phyloP scores from a whole-genome alignment of 768 basidiomycete genomes.

The Serpula lacrymans region DNA sequence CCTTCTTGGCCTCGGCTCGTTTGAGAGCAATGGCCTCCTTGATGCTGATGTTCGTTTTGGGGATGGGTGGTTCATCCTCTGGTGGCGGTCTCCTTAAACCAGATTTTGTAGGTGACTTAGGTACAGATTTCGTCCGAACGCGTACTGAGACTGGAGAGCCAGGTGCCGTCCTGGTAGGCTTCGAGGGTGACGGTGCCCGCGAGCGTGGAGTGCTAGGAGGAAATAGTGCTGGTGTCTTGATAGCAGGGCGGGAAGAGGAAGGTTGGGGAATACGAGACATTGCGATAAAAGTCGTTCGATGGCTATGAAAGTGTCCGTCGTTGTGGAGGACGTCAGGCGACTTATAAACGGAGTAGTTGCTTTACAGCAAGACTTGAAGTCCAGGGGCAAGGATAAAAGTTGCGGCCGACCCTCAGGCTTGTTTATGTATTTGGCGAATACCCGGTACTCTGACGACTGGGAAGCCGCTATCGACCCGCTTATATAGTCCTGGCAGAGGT shows the following conservation, averaged over 20 bases:
- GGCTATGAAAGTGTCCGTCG: too few relatives aligned
- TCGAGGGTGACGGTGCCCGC: conserved; percentile 27
- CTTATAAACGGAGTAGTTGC: too few relatives aligned
- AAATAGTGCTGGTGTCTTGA: conserved; percentile 21
- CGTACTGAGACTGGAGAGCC: conserved; percentile 28
- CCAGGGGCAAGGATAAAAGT: too few relatives aligned
- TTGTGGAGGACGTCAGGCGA: too few relatives aligned
- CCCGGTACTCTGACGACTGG: too few relatives aligned
- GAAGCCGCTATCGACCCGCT: too few relatives aligned
- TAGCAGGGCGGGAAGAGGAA: conserved; percentile 29
- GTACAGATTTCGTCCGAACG: conserved; percentile 34
- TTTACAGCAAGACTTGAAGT: too few relatives aligned
- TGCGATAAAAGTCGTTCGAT: too few relatives aligned
- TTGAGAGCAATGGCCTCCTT: conserved; percentile 79
- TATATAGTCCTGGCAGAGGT: too few relatives aligned
- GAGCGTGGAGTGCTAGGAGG: conserved; percentile 28
- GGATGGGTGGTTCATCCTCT: conserved; percentile 22
- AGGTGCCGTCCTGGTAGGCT: conserved; percentile 23
- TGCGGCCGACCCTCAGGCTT: too few relatives aligned
- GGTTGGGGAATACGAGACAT: conserved; percentile 43
- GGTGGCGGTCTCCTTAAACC: conserved; percentile 17
- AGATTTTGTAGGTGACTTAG: conserved; percentile 31
- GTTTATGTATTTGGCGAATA: too few relatives aligned
- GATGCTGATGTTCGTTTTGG: conserved; percentile 45
- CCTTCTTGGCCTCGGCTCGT: conserved; percentile 75